Percentiles rank a stretch among this genome's conserved stretches.
These are phyloP conservation scores for Mycena rebaudengoi DNA, from an alignment of 768 basidiomycete species.

Conservation along the genomic window DNA sequence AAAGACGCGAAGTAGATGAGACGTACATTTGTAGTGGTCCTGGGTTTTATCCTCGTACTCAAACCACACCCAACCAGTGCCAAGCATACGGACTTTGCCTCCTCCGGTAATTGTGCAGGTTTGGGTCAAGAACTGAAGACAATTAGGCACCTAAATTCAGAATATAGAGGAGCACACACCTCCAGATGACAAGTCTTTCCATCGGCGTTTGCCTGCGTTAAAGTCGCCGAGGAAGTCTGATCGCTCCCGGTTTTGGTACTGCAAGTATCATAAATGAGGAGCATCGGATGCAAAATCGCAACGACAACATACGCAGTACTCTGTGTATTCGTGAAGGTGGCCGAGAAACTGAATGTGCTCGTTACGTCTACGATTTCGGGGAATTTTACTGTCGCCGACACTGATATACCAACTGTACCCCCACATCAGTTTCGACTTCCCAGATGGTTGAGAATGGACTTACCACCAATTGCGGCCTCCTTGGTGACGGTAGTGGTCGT, in stretches of 20 bases:
- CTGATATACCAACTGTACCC: too few relatives aligned
- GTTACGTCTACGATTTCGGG: conserved; percentile 4
- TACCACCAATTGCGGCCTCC: too few relatives aligned
- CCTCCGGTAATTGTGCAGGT: conserved; percentile 18
- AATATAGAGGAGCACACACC: not conserved
- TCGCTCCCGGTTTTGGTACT: not conserved
- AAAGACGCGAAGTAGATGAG: not conserved
- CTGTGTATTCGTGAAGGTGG: conserved; percentile 7
- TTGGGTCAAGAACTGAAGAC: conserved; percentile 6
- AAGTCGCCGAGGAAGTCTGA: not conserved
- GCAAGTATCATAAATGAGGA: not conserved
- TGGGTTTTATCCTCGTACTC: conserved; percentile 19
- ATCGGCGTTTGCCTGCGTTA: conserved; percentile 2
- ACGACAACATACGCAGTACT: conserved; percentile 1
- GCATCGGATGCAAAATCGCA: not conserved
- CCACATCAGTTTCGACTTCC: not conserved
- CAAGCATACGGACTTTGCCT: conserved; percentile 16
- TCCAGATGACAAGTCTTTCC: conserved; percentile 18
- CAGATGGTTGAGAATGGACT: not conserved
- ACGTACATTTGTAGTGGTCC: conserved; percentile 21
- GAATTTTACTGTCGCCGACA: not conserved
- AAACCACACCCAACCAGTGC: conserved; percentile 28
- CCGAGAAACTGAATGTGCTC: not conserved
- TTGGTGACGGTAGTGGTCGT: conserved; percentile 8
- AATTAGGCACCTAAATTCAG: not conserved